Evolutionary conservation across 2,329 filamentous ascomycete species (phyloP).

Genomic region (Phyllosticta ampelicida): DNA sequence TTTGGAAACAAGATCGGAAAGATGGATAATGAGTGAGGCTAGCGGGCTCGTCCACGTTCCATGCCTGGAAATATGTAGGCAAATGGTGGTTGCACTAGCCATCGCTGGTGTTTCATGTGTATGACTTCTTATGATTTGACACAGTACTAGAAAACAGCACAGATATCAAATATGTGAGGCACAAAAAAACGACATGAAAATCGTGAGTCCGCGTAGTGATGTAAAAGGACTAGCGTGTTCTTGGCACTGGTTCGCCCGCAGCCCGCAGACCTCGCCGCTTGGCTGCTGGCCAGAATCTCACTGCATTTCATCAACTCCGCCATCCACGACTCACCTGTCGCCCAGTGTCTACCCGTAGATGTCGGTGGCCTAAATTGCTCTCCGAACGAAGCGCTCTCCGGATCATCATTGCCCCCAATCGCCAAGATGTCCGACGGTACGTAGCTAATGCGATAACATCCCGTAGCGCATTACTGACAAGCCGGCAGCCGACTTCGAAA

Average conservation of each 20-base stretch:
- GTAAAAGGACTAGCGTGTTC: slow-evolving; percentile 4
- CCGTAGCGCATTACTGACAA: slow-evolving; percentile 8
- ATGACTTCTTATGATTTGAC: neutral
- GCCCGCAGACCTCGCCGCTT: slow-evolving; percentile 4
- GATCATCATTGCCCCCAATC: slow-evolving; percentile 3
- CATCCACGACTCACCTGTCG: neutral
- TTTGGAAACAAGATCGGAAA: neutral
- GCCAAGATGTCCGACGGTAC: slow-evolving; percentile 25
- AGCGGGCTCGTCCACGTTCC: neutral
- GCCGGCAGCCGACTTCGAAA: slow-evolving; percentile 64
- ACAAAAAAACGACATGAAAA: neutral
- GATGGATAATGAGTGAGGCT: neutral
- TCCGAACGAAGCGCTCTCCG: slow-evolving; percentile 3
- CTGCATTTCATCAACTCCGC: neutral
- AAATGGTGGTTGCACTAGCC: neutral
- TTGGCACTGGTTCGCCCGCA: slow-evolving; percentile 5
- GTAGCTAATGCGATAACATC: slow-evolving; percentile 4
- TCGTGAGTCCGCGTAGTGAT: neutral
- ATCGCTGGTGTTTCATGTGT: neutral
- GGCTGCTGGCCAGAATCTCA: slow-evolving; percentile 1
- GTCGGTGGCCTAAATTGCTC: slow-evolving; percentile 5
- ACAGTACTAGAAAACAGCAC: neutral
- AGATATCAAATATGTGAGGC: neutral
- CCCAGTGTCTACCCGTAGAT: slow-evolving; percentile 3
- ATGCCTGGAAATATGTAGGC: neutral